Evolutionary conservation across 495 filamentous ascomycete genomes (phyloP).

Genomic region (Penicillium crystallinum): DNA sequence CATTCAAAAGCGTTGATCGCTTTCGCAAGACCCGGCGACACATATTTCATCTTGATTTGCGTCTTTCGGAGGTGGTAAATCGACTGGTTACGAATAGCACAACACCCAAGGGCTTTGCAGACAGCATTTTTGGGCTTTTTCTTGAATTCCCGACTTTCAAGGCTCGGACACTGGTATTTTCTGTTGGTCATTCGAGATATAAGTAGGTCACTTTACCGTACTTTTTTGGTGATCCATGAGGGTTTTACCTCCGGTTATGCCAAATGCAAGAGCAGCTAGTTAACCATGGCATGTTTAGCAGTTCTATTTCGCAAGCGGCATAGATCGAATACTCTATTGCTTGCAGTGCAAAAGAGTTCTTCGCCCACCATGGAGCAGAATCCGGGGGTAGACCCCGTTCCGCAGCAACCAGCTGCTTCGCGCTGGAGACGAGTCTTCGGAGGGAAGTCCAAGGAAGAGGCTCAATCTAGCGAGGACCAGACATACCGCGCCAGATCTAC

Average conservation of each 20-base stretch:
- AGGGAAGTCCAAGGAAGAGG: neutral
- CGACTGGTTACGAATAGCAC: neutral
- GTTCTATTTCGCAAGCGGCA: neutral
- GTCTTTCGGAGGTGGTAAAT: neutral
- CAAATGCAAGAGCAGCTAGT: neutral
- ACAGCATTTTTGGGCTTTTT: neutral
- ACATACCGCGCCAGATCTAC: constrained; percentile 56
- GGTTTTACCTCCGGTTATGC: neutral
- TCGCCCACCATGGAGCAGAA: neutral
- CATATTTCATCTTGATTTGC: neutral
- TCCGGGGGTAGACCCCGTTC: neutral
- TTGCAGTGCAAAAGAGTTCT: neutral
- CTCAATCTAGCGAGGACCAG: constrained; percentile 2
- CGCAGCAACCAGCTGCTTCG: neutral
- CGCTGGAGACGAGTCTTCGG: constrained; percentile 23
- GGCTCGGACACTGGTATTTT: neutral
- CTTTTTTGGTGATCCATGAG: neutral
- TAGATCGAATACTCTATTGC: no score
- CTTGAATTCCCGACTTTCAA: neutral
- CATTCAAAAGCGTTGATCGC: constrained; percentile 20
- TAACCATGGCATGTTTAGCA: neutral
- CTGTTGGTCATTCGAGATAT: constrained; percentile 1
- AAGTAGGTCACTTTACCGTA: neutral
- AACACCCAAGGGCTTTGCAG: neutral
- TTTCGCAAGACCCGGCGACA: neutral